phyloP scores from a whole-genome alignment of 164 flowering plant genomes.

The Litsea cubeba region DNA sequence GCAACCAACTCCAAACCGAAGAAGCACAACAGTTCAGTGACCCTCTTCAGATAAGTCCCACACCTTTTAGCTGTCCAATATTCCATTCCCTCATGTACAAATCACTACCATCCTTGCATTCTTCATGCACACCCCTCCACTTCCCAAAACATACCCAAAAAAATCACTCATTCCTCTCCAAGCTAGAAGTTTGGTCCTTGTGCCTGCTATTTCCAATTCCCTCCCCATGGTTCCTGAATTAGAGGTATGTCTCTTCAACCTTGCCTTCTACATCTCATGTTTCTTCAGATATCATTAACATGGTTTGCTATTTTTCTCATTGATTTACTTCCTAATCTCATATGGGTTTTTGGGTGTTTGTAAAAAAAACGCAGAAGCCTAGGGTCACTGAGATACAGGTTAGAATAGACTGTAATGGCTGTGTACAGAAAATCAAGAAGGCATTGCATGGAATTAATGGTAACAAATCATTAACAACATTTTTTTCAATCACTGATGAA shows the following conservation, averaged over 20 bases:
- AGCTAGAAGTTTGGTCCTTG: not conserved
- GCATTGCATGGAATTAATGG: constrained; percentile 73
- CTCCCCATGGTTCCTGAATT: constrained; percentile 51
- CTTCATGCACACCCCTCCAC: constrained; percentile 24
- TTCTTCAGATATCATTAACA: not conserved
- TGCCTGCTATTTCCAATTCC: not conserved
- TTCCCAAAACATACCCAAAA: constrained; percentile 18
- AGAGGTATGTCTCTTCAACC: constrained; percentile 35
- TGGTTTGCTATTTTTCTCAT: not conserved
- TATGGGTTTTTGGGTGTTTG: not conserved
- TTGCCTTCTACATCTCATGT: not conserved
- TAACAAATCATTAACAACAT: constrained; percentile 6
- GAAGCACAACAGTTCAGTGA: too few species aligned
- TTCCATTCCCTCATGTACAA: constrained; percentile 16
- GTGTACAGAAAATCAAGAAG: constrained; percentile 94
- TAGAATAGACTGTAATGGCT: constrained; percentile 95
- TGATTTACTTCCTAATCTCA: not conserved
- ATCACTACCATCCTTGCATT: constrained; percentile 37
- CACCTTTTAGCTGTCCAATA: constrained; percentile 41
- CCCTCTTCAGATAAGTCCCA: too few species aligned
- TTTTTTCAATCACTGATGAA: too few species aligned
- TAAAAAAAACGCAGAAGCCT: constrained; percentile 47
- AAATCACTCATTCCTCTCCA: constrained; percentile 6
- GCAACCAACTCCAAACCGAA: too few species aligned
- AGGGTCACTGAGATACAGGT: constrained; percentile 73